A percentile compares a stretch with the other conserved stretches of the same genome.
Conservation (phyloP, 2,329 filamentous ascomycete genomes). For the Fusarium sp. region DNA sequence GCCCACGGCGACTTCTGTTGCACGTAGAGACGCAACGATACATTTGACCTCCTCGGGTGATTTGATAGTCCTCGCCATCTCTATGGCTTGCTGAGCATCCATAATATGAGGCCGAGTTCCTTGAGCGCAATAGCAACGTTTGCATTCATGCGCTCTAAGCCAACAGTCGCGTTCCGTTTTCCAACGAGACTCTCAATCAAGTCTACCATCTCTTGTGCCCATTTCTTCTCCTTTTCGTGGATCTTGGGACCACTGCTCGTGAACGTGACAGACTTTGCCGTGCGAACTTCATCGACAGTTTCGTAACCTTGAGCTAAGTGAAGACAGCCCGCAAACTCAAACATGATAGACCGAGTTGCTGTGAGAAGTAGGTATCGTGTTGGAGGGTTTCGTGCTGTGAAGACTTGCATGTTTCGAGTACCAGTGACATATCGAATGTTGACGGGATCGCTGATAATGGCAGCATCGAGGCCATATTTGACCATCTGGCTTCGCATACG, state of each 20-base stretch:
- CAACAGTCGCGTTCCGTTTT: background rate
- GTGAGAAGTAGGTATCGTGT: background rate
- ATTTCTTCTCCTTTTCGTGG: background rate
- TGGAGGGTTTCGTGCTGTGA: background rate
- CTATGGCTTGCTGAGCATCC: slow-evolving; percentile 3
- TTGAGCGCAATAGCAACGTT: background rate
- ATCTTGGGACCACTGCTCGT: background rate
- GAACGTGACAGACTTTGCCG: slow-evolving; percentile 3
- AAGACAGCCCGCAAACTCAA: background rate
- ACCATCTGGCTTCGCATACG: background rate
- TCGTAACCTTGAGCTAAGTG: slow-evolving; percentile 1
- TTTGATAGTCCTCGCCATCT: slow-evolving; percentile 7
- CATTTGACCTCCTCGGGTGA: slow-evolving; percentile 3
- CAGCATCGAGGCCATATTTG: background rate
- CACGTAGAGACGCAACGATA: background rate
- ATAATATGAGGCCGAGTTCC: background rate
- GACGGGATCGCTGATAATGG: background rate
- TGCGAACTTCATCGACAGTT: slow-evolving; percentile 1
- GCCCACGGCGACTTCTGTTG: slow-evolving; percentile 6
- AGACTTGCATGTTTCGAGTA: background rate
- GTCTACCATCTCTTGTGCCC: background rate
- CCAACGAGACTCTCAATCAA: background rate
- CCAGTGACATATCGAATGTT: background rate
- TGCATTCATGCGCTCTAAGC: slow-evolving; percentile 10
- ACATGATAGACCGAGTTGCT: background rate